phyloP scores from a whole-genome alignment of 2,329 filamentous ascomycete genomes.

The Nigrospora sphaerica region DNA sequence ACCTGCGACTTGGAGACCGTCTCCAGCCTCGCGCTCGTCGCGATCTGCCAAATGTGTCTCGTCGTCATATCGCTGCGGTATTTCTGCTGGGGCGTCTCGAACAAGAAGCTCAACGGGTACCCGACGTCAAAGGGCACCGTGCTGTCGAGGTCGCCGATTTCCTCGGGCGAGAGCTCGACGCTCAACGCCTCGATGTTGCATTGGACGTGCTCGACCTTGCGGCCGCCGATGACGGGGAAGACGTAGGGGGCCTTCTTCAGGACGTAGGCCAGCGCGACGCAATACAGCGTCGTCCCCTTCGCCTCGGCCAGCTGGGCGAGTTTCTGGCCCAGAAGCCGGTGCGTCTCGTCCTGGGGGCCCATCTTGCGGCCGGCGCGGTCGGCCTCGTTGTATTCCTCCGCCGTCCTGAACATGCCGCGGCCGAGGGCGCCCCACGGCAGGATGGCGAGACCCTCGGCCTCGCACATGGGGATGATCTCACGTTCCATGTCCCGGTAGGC shows the following conservation, averaged over 20 bases:
- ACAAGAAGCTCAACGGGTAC: conserved; percentile 39
- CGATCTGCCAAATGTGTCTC: too few relatives aligned
- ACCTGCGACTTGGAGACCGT: too few relatives aligned
- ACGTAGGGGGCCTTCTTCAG: conserved; percentile 49
- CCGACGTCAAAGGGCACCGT: conserved; percentile 41
- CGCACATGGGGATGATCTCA: conserved; percentile 34
- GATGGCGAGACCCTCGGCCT: conserved; percentile 41
- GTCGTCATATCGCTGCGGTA: too few relatives aligned
- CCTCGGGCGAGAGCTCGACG: conserved; percentile 40
- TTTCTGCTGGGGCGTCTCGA: not conserved
- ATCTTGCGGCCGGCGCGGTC: conserved; percentile 5
- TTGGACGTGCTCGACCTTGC: conserved; percentile 50
- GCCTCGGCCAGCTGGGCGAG: conserved; percentile 5
- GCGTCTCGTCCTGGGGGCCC: conserved; percentile 1
- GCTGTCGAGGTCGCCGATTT: conserved; percentile 49
- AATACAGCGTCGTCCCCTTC: conserved; percentile 26
- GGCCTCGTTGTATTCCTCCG: conserved; percentile 9
- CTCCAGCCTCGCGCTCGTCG: too few relatives aligned
- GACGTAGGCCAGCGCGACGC: conserved; percentile 50
- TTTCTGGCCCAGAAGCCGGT: not conserved
- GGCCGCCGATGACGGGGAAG: conserved; percentile 50
- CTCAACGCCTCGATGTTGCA: conserved; percentile 46
- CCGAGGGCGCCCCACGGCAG: conserved; percentile 52
- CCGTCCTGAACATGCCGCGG: conserved; percentile 35
- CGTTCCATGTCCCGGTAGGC: conserved; percentile 28